Evolutionary conservation across 768 basidiomycete species (phyloP).

Genomic region (Clavaria fumosa): DNA sequence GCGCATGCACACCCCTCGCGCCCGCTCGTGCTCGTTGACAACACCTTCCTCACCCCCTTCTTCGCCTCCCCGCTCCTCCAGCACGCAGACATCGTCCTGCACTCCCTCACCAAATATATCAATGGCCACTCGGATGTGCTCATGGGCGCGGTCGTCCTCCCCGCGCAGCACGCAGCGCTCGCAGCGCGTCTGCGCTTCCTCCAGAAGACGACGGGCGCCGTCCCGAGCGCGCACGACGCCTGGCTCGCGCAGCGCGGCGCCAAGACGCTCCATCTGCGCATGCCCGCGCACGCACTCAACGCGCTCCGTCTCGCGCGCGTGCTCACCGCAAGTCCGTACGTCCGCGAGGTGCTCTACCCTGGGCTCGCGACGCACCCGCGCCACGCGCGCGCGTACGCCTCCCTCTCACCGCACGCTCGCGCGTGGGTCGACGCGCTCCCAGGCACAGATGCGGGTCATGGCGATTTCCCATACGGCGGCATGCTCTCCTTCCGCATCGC

Average conservation of each 20-base stretch:
- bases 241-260: slow-evolving; percentile 84
- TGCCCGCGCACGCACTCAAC: slow-evolving; percentile 75
- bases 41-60: slow-evolving; percentile 88
- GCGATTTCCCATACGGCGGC: slow-evolving; percentile 86
- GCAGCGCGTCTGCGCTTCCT: slow-evolving; percentile 59
- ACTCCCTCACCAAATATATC: slow-evolving; percentile 80
- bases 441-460: slow-evolving; percentile 26
- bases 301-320: slow-evolving; percentile 60
- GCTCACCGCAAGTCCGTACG: slow-evolving; percentile 37
- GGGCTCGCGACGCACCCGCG: slow-evolving; percentile 57
- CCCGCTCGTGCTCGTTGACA: slow-evolving; percentile 82
- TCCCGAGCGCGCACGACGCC: slow-evolving; percentile 74
- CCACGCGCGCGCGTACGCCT: slow-evolving; percentile 44
- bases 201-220: slow-evolving; percentile 77
- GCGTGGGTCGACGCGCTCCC: slow-evolving; percentile 36
- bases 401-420: slow-evolving; percentile 54
- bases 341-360: slow-evolving; percentile 80
- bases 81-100: slow-evolving; percentile 75
- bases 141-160: slow-evolving; percentile 72
- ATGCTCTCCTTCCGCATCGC: slow-evolving; percentile 76
- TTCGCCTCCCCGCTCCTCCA: slow-evolving; percentile 77
- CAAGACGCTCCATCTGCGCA: slow-evolving; percentile 82
- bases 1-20: slow-evolving; percentile 43
- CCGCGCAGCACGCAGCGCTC: slow-evolving; percentile 33
- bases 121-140: slow-evolving; percentile 92